Base-by-base conservation (phyloP, 2,329 filamentous ascomycete species). In the Penicillium italicum region DNA sequence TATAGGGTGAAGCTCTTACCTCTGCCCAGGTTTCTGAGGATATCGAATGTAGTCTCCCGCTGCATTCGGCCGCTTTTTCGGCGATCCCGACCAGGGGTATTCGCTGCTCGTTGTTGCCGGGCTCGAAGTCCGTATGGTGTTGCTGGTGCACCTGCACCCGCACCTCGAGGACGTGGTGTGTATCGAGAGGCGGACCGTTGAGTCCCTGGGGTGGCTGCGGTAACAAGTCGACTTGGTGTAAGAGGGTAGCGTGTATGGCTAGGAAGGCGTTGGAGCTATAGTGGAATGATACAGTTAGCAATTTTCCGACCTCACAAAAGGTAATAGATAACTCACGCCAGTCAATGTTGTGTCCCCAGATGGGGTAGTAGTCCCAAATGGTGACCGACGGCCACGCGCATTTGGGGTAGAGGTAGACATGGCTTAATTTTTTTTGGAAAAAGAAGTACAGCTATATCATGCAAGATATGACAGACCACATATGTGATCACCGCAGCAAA, bases 51-150 rank as follows among this genome's bases (percentile, higher is more conserved):
- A 7, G 82, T 83, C 65, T 83, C 81, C 38, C 80, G 70, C 62
- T 80, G 77, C 52, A 79, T 60, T 33, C 79, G 72, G 26, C 76
- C 77, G 57, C 80, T 82, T 57, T 77, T 74, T 52, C 80, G 69
- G 43, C 77, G 74, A 61, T 80, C 74, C 12, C 79, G 76, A 33
- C 72, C 74, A 20, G 80, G 79, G 2, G 80, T 82, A 59, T 77
- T 77, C 5, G 76, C 77, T 12, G 79, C 79, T 62, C 81, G 79
- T 62, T 81, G 78, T 67, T 82, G 77, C 28, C 82, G 72, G 10
- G 81, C 81, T 40, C 79, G 75, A 53, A 83, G 76, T 26, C 79
- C 80, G 73, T 83, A 79, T 0, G 82, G 82, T 16, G 82, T 84
- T 5, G 80, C 78, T 9, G 81, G 81, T 16, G 76, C 76, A 18